Base-by-base conservation (phyloP, 257 asterid genomes). In the Nemophila menziesii region DNA sequence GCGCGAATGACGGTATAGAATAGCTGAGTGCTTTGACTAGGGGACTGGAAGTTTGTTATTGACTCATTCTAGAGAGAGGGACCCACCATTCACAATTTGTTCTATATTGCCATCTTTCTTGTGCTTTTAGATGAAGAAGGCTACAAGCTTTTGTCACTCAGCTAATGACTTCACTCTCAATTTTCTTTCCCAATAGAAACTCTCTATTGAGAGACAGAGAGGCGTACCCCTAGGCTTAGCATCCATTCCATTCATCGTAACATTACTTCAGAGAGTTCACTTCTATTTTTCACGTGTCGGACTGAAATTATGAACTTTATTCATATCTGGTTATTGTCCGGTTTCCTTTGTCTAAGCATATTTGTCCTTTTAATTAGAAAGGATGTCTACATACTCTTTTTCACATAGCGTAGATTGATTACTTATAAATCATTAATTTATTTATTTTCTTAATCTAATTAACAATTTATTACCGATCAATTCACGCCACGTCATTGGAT, bases 101-200 rank as follows among this genome's bases (percentile, higher is more conserved):
- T 16, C 13, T 41, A 5, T 41, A 2, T 29, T 29, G n/a, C 12
- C 36, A 29, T 29, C 36, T 29, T 29, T 29, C 36, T 29, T 29
- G 36, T 29, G 36, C 36, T 29, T 29, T 29, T 29, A 5, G 12
- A 29, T 29, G 36, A 29, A 29, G 36, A 29, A 26, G 33, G 12
- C 20, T 4, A 12, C 15, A 16, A 41, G 23, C 20, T 41, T 41
- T 41, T 41, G 46, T 41, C 46, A 14, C 23, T 21, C 20, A 41
- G 46, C 22, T 41, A 21, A 16, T 41, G 46, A 23, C 46, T 41
- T 17, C 46, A 19, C 11, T 41, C 15, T 41, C 20, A 41, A 16
- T 41, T 17, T n/a, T 41, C 46, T 21, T 17, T 7, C 22, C 46
- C 46, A 4, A 41, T 41, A 14, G 7, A n/a, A 41, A 16, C 20